Percentiles rank a stretch among this genome's conserved stretches.
phyloP scores from a whole-genome alignment of 2,329 filamentous ascomycete species.

The Colletotrichum cereale region DNA sequence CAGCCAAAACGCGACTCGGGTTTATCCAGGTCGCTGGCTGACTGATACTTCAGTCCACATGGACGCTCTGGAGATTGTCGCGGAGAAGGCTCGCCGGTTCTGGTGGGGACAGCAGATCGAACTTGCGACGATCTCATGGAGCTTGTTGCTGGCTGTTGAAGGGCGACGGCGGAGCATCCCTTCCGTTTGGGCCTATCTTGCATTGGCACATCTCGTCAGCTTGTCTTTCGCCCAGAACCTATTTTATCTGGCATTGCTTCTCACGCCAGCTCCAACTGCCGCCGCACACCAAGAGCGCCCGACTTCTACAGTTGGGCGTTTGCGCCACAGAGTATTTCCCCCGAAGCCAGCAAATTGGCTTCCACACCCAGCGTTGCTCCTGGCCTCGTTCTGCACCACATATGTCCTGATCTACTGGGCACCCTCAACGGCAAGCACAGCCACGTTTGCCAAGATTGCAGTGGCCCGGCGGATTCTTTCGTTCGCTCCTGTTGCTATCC shows the following conservation, averaged over 20 bases:
- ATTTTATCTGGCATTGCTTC: slow-evolving; percentile 70
- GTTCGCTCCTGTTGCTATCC: slow-evolving; percentile 59
- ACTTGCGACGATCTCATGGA: slow-evolving; percentile 66
- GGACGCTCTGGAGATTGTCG: slow-evolving; percentile 67
- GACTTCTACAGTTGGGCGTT: slow-evolving; percentile 47
- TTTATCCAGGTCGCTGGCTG: slow-evolving; percentile 64
- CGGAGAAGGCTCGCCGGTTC: slow-evolving; percentile 66
- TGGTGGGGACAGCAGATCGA: slow-evolving; percentile 75
- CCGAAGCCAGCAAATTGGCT: slow-evolving; percentile 60
- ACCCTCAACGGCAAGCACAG: slow-evolving; percentile 56
- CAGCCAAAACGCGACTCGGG: slow-evolving; percentile 44
- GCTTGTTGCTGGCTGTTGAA: slow-evolving; percentile 69
- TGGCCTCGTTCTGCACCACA: slow-evolving; percentile 50
- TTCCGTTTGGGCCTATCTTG: slow-evolving; percentile 66
- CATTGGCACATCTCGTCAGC: slow-evolving; percentile 69
- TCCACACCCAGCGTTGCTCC: slow-evolving; percentile 53
- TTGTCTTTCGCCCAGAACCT: slow-evolving; percentile 73
- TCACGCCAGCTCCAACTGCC: slow-evolving; percentile 64
- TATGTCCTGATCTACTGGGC: slow-evolving; percentile 53
- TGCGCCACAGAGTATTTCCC: slow-evolving; percentile 49
- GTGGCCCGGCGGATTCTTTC: slow-evolving; percentile 54
- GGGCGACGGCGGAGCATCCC: slow-evolving; percentile 69
- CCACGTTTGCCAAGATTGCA: slow-evolving; percentile 52
- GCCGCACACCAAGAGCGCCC: slow-evolving; percentile 45
- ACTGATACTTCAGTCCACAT: slow-evolving; percentile 64